These are phyloP conservation scores for Blastobotrys aristatus DNA, from an alignment of 1,139 yeast species.

Conservation along the genomic window DNA sequence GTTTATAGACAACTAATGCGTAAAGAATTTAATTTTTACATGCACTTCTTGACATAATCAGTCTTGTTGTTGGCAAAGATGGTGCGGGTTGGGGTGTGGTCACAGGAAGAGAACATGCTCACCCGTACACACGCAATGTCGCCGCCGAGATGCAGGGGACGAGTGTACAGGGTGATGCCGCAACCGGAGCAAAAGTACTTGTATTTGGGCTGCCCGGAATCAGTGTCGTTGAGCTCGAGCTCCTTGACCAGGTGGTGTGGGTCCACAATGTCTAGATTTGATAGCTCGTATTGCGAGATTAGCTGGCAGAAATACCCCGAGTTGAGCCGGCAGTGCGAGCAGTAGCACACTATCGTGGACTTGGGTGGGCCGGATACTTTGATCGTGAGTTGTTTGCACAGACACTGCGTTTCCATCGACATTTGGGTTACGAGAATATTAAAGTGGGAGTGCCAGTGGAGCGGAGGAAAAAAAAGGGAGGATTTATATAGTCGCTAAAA, in stretches of 20 bases:
- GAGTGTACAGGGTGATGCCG: conserved; percentile 29
- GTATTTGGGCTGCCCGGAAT: conserved; percentile 27
- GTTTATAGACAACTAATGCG: neutral
- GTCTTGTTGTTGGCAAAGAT: conserved; percentile 11
- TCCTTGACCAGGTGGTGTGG: conserved; percentile 11
- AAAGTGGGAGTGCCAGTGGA: neutral
- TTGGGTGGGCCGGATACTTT: conserved; percentile 21
- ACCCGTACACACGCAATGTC: conserved; percentile 20
- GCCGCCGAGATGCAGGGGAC: conserved; percentile 29
- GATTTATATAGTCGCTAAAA: neutral
- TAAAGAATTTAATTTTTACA: neutral
- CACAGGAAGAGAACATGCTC: conserved; percentile 24
- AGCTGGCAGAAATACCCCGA: conserved; percentile 31
- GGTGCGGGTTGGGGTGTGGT: conserved; percentile 1
- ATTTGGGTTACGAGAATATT: too few species aligned
- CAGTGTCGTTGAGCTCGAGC: neutral
- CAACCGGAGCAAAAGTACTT: conserved; percentile 28
- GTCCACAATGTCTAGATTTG: conserved; percentile 23
- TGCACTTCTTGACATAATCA: conserved; percentile 1
- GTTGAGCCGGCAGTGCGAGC: conserved; percentile 30
- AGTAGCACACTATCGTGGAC: conserved; percentile 25
- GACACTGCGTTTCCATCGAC: conserved; percentile 16
- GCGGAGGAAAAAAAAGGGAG: neutral
- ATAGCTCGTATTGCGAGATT: conserved; percentile 19
- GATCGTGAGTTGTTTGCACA: conserved; percentile 26